Conservation (phyloP, 768 basidiomycete genomes). For the Lyophyllum decastes region DNA sequence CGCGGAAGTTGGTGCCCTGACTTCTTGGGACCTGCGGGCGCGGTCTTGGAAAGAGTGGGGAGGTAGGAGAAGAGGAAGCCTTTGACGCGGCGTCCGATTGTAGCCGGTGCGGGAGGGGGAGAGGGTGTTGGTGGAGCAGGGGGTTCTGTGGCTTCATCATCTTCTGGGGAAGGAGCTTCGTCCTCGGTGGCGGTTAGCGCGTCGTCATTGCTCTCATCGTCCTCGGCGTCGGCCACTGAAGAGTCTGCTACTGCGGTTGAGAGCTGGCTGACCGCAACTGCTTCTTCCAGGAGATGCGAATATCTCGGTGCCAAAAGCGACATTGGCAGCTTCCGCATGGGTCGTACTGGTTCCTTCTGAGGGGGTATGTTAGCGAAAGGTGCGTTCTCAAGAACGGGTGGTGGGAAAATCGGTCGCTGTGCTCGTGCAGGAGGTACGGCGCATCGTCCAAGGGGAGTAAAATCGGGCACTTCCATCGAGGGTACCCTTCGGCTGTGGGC, state of each 20-base stretch:
- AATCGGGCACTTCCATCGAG: conserved; percentile 51
- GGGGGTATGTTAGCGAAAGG: conserved; percentile 34
- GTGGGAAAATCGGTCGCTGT: conserved; percentile 17
- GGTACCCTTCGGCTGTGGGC: conserved; percentile 15
- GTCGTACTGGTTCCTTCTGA: conserved; percentile 15
- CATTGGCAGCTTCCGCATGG: conserved; percentile 33
- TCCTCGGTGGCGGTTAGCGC: not conserved
- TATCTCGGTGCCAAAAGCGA: conserved; percentile 56
- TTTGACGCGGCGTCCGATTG: conserved; percentile 53
- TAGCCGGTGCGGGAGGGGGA: not conserved
- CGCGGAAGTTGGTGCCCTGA: conserved; percentile 18
- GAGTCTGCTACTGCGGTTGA: conserved; percentile 2
- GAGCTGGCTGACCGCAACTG: conserved; percentile 38
- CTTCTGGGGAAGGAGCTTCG: not conserved
- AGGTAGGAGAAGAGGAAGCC: conserved; percentile 65
- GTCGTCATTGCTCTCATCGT: not conserved
- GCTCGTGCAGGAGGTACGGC: conserved; percentile 27
- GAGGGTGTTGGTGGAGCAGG: not conserved
- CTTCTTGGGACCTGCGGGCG: conserved; percentile 22
- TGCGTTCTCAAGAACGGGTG: conserved; percentile 24
- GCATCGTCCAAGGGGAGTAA: conserved; percentile 47
- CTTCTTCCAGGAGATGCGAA: conserved; percentile 59
- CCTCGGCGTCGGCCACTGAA: not conserved
- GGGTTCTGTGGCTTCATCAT: not conserved
- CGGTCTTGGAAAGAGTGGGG: conserved; percentile 46